Evolutionary conservation across 805 yeast genomes (phyloP).

Genomic region (Candida nemodendra): DNA sequence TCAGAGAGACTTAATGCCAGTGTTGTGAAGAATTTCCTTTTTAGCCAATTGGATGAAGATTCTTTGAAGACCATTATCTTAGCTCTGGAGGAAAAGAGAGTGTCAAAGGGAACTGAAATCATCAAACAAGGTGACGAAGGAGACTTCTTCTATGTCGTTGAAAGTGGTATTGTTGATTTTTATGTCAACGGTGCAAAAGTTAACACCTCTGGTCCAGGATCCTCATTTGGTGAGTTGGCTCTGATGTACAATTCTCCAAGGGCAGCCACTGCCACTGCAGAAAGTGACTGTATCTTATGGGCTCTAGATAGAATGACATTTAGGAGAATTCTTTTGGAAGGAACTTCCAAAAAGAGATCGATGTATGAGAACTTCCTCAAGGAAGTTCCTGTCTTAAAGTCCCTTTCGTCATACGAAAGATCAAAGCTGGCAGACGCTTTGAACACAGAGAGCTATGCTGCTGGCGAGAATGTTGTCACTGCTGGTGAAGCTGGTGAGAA

Average conservation of each 20-base stretch:
- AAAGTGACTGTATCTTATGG: slow-evolving; percentile 76
- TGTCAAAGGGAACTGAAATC: slow-evolving; percentile 58
- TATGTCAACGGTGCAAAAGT: slow-evolving; percentile 70
- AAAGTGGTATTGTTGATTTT: slow-evolving; percentile 80
- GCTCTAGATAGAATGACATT: slow-evolving; percentile 91
- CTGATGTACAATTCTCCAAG: slow-evolving; percentile 97
- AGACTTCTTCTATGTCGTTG: slow-evolving; percentile 86
- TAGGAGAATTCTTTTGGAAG: slow-evolving; percentile 85
- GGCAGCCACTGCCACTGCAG: slow-evolving; percentile 88
- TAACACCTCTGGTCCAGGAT: slow-evolving; percentile 76
- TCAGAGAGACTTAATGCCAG: slow-evolving; percentile 64
- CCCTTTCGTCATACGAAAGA: slow-evolving; percentile 76
- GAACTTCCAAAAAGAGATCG: slow-evolving; percentile 84
- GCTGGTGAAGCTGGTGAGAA: slow-evolving; percentile 87
- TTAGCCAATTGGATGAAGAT: slow-evolving; percentile 77
- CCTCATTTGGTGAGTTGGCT: slow-evolving; percentile 95
- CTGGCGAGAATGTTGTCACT: slow-evolving; percentile 71
- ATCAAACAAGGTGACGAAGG: slow-evolving; percentile 94
- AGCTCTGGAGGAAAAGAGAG: slow-evolving; percentile 76
- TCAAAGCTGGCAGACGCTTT: slow-evolving; percentile 94
- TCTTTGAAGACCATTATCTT: slow-evolving; percentile 73
- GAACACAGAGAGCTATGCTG: slow-evolving; percentile 66
- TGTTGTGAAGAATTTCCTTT: slow-evolving; percentile 79
- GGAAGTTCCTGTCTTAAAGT: slow-evolving; percentile 77
- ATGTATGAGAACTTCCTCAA: slow-evolving; percentile 87